A percentile compares a stretch with the other conserved stretches of the same genome.
Evolutionary conservation across 768 basidiomycete genomes (phyloP).

Genomic region (Tulasnella sp.): DNA sequence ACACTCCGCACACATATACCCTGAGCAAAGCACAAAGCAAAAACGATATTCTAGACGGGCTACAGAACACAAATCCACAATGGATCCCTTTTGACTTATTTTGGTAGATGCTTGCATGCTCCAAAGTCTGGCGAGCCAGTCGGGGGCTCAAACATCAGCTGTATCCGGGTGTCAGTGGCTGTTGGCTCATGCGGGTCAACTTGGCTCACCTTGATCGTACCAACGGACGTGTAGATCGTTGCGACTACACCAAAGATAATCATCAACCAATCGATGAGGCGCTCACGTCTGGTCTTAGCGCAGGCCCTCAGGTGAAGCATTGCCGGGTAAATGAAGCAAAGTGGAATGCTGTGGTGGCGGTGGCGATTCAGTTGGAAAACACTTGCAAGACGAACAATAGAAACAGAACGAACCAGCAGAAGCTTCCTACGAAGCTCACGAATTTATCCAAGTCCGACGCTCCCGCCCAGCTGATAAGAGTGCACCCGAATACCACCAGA

Average conservation of each 20-base stretch:
- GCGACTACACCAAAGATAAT: conserved; percentile 63
- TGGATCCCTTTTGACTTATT: neutral
- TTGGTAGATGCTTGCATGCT: conserved; percentile 21
- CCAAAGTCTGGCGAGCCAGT: conserved; percentile 31
- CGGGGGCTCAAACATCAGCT: conserved; percentile 52
- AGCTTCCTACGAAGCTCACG: conserved; percentile 79
- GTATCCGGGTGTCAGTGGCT: conserved; percentile 8
- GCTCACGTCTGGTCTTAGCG: conserved; percentile 55
- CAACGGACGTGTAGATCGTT: conserved; percentile 64
- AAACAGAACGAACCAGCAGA: conserved; percentile 62
- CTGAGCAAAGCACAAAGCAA: too few species aligned
- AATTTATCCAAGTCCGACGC: conserved; percentile 49
- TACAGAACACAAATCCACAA: neutral
- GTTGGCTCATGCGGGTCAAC: neutral
- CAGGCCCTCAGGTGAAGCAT: conserved; percentile 86
- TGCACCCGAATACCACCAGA: conserved; percentile 49
- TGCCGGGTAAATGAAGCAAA: conserved; percentile 90
- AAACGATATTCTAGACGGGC: too few species aligned
- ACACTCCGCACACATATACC: too few species aligned
- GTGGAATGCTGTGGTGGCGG: conserved; percentile 63
- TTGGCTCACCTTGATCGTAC: conserved; percentile 54
- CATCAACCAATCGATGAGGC: conserved; percentile 54
- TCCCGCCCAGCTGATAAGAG: conserved; percentile 40
- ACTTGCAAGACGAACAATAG: too few species aligned
- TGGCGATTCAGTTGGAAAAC: too few species aligned